Evolutionary conservation across 1,284 basidiomycete genomes (phyloP).

Genomic region (Apiotrichum laibachii): DNA sequence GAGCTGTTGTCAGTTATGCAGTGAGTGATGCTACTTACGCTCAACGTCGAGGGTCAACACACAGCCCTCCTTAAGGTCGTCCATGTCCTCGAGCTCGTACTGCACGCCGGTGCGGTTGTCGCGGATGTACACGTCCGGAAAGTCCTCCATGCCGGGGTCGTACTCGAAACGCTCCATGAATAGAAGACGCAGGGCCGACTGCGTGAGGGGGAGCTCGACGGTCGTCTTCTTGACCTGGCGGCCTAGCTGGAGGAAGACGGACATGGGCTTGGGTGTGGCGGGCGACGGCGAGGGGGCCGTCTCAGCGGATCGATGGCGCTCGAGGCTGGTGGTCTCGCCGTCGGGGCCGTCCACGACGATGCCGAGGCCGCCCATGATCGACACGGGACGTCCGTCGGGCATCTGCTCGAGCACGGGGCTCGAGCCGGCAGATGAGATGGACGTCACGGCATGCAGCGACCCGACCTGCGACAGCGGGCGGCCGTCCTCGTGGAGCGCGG

Average conservation of each 20-base stretch:
- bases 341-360: not conserved
- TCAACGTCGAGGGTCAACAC: constrained; percentile 91
- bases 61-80: constrained; percentile 86
- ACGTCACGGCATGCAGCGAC: not conserved
- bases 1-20: constrained; percentile 58
- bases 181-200: constrained; percentile 56
- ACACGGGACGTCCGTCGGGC: not conserved
- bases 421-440: constrained; percentile 1
- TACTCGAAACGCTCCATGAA: constrained; percentile 97
- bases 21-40: constrained; percentile 61
- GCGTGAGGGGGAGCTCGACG: constrained; percentile 64
- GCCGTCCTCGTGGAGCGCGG: constrained; percentile 15
- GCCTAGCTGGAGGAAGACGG: constrained; percentile 85
- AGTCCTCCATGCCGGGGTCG: constrained; percentile 87
- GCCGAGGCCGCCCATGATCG: constrained; percentile 5
- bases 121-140: constrained; percentile 92
- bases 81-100: constrained; percentile 92
- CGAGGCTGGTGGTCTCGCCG: constrained; percentile 10
- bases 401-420: not conserved
- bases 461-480: not conserved
- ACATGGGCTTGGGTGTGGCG: constrained; percentile 49
- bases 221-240: constrained; percentile 84
- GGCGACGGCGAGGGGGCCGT: constrained; percentile 29
- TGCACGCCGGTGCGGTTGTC: constrained; percentile 87
- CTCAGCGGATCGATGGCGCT: constrained; percentile 2